phyloP scores from a whole-genome alignment of 345 rosid species.

The Citrus trifoliata region DNA sequence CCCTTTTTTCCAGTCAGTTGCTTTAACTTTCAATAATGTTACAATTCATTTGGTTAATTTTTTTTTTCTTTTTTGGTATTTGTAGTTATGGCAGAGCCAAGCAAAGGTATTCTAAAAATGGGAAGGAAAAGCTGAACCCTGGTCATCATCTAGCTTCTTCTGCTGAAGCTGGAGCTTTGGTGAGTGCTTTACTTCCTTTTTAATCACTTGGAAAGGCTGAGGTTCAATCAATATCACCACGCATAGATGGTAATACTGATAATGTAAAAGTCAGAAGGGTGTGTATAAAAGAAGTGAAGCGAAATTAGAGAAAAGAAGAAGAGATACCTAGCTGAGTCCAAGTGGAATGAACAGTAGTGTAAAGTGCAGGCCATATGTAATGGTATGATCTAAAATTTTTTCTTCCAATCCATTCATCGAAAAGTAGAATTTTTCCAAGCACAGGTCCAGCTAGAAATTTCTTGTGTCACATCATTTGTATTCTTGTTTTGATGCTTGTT shows the following conservation, averaged over 20 bases:
- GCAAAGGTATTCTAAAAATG: constrained; percentile 60
- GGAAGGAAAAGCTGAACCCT: constrained; percentile 61
- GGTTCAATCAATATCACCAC: background rate
- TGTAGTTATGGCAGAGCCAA: constrained; percentile 88
- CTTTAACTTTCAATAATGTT: background rate
- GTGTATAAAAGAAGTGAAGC: background rate
- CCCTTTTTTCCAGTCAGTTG: background rate
- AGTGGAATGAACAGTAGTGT: background rate
- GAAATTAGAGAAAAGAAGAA: background rate
- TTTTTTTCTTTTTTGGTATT: background rate
- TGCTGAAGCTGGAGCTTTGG: constrained; percentile 96
- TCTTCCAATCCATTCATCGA: background rate
- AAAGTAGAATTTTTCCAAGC: background rate
- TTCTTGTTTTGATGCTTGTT: background rate
- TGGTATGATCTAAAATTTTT: background rate
- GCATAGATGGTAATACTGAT: background rate
- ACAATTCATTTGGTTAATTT: background rate
- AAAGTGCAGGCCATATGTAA: background rate
- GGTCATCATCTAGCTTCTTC: constrained; percentile 88
- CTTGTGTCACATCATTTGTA: background rate
- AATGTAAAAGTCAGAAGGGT: background rate
- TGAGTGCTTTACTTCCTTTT: constrained; percentile 33
- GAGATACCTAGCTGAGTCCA: background rate
- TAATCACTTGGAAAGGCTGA: constrained; percentile 4
- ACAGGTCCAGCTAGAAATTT: background rate